phyloP scores from a whole-genome alignment of 2,329 filamentous ascomycete species.

The Exophiala sp. region DNA sequence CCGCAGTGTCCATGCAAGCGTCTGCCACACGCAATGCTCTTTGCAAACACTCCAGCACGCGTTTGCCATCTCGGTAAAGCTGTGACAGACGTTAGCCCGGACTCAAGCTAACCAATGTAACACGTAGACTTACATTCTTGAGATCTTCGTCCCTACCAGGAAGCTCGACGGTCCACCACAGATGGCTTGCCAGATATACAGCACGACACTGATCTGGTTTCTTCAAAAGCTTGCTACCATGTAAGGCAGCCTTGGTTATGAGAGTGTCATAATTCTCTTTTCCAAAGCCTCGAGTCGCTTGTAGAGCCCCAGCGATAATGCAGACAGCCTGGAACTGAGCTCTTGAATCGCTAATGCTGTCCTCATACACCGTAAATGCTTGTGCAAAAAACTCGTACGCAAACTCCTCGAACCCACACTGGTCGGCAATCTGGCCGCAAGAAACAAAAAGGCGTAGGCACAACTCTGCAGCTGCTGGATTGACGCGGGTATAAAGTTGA shows the following conservation, averaged over 20 bases:
- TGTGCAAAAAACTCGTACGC: slow-evolving; percentile 98
- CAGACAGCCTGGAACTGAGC: slow-evolving; percentile 98
- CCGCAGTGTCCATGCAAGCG: slow-evolving; percentile 97
- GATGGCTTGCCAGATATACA: slow-evolving; percentile 90
- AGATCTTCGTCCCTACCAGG: slow-evolving; percentile 75
- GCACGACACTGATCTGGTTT: slow-evolving; percentile 98
- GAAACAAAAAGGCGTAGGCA: slow-evolving; percentile 84
- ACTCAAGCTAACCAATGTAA: neutral
- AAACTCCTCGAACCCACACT: slow-evolving; percentile 89
- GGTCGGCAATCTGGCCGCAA: slow-evolving; percentile 88
- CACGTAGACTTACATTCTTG: slow-evolving; percentile 60
- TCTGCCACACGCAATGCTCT: slow-evolving; percentile 92
- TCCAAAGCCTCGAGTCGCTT: slow-evolving; percentile 83
- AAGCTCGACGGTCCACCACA: slow-evolving; percentile 96
- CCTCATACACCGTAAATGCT: slow-evolving; percentile 96
- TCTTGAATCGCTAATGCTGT: slow-evolving; percentile 90
- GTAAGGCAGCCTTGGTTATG: slow-evolving; percentile 94
- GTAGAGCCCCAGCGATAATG: slow-evolving; percentile 83
- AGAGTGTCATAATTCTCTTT: slow-evolving; percentile 98
- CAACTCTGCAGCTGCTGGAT: slow-evolving; percentile 77
- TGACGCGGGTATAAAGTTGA: slow-evolving; percentile 81
- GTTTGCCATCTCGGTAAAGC: slow-evolving; percentile 96
- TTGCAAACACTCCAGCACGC: slow-evolving; percentile 93
- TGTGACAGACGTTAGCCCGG: slow-evolving; percentile 38
- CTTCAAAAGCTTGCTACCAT: slow-evolving; percentile 93